These are phyloP conservation scores for Globisporangium nagaii DNA, from an alignment of 352 stramenopile genomes.

Conservation along the genomic window DNA sequence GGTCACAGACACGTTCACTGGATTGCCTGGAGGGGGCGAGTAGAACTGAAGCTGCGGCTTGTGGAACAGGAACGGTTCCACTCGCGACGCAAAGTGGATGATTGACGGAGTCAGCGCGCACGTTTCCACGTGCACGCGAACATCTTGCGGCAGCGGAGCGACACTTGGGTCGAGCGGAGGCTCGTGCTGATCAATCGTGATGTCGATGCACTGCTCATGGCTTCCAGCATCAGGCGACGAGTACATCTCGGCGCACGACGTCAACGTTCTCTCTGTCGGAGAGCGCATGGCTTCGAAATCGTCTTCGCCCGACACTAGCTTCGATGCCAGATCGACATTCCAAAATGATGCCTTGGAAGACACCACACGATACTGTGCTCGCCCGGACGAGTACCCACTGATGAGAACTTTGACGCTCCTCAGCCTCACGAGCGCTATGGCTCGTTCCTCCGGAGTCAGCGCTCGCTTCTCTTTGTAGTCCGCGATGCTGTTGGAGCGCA, in stretches of 20 bases:
- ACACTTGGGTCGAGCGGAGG: conserved; percentile 3
- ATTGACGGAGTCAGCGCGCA: conserved; percentile 50
- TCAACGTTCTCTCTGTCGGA: conserved; percentile 15
- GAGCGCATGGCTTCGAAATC: background rate
- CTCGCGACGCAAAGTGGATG: conserved; percentile 36
- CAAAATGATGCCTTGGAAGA: conserved; percentile 37
- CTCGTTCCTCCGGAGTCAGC: conserved; percentile 16
- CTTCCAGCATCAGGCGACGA: conserved; percentile 1
- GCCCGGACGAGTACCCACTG: conserved; percentile 37
- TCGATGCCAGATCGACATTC: conserved; percentile 32
- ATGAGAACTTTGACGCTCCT: conserved; percentile 31
- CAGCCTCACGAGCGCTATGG: conserved; percentile 37
- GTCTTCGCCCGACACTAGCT: background rate
- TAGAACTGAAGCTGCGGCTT: conserved; percentile 32
- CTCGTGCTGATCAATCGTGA: conserved; percentile 39
- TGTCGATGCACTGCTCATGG: conserved; percentile 24
- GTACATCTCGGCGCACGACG: conserved; percentile 33
- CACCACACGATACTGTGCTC: conserved; percentile 41
- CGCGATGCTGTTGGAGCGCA: conserved; percentile 11
- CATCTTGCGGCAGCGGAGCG: conserved; percentile 21
- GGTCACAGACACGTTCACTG: conserved; percentile 53
- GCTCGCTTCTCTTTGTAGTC: conserved; percentile 12
- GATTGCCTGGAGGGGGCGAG: conserved; percentile 15
- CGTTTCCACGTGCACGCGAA: conserved; percentile 55
- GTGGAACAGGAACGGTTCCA: conserved; percentile 42